Conservation (phyloP, 2,329 filamentous ascomycete species). For the Chaetomium globosum region DNA sequence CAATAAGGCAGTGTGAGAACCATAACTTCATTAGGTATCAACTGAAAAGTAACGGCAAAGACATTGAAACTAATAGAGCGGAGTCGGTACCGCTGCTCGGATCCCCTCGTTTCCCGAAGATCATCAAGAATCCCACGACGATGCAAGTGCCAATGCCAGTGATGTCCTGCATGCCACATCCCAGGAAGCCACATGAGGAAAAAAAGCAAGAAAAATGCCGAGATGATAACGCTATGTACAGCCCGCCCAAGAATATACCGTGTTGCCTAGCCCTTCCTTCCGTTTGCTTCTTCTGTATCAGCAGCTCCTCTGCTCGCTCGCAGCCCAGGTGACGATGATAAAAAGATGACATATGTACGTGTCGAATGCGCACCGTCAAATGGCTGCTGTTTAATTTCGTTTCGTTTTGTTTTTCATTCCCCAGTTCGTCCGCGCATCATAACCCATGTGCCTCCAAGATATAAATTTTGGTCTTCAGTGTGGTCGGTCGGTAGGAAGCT, state of each 20-base stretch:
- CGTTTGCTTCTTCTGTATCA: neutral
- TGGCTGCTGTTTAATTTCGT: neutral
- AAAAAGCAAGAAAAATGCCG: slow-evolving; percentile 8
- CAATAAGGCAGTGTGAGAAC: neutral
- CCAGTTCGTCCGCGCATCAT: neutral
- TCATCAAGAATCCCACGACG: neutral
- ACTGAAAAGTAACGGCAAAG: slow-evolving; percentile 1
- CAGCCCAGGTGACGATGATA: neutral
- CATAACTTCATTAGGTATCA: slow-evolving; percentile 14
- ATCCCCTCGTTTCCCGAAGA: neutral
- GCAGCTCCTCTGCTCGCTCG: neutral
- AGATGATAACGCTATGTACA: slow-evolving; percentile 20
- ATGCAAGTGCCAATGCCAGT: slow-evolving; percentile 2
- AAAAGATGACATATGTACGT: slow-evolving; percentile 1
- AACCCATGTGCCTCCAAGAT: neutral
- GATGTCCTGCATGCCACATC: neutral
- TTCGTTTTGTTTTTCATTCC: neutral
- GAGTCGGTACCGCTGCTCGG: neutral
- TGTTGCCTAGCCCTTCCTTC: slow-evolving; percentile 9
- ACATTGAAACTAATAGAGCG: neutral
- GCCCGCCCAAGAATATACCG: slow-evolving; percentile 12
- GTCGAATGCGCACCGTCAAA: slow-evolving; percentile 1
- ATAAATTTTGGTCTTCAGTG: neutral
- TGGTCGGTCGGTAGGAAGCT: neutral
- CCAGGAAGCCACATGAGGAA: neutral